Base-by-base conservation (phyloP, 1,139 yeast genomes). In the Lodderomyces metapsilosis region DNA sequence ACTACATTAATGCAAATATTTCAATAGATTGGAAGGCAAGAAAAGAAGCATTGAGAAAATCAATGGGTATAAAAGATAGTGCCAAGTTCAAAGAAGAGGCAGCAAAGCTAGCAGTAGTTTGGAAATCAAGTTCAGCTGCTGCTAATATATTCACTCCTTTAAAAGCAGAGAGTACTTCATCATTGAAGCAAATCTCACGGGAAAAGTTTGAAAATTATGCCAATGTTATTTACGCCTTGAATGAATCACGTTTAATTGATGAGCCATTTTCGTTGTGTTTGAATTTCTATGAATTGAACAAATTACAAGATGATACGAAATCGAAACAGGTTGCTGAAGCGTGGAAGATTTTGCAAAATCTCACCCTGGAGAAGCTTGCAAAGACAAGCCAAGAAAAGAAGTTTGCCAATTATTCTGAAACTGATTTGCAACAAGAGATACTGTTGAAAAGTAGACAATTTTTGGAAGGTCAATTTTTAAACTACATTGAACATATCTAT, bases 11-110 rank as follows among this genome's bases (percentile, higher is more conserved):
- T 51, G 78, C 82, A 43, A 88, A 84, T 53, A 75, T 92, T 28
- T 71, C 85, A 2, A 71, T 86, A 41, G 96, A 89, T 60, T 92
- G 98, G 97, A 80, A 81, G 47, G 78, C 77, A 40, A 78, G 89
- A 51, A 81, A 88, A 52, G 82, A 80, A 45, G 86, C 82, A 51
- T 75, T 88, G 41, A 78, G 87, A 57, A 80, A 80, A 50, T 78
- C 82, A 17, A 78, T 87, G 52, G 89, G 91, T 1, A 53, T 57
- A 37, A 57, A 55, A 38, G 56, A 62, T 11, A 31, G 35, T 16
- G 38, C 25, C 10, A 38, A 41, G 18, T 50, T 59, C 3, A 53
- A 52, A 36, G 58, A 55, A 28, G 57, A 50, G 16, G 24, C 43
- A 9, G 18, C 37, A 11, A 47, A 46, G 27, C 40, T 40, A 13